phyloP scores from a whole-genome alignment of 805 yeast species.

The Scheffersomyces lignosus region DNA sequence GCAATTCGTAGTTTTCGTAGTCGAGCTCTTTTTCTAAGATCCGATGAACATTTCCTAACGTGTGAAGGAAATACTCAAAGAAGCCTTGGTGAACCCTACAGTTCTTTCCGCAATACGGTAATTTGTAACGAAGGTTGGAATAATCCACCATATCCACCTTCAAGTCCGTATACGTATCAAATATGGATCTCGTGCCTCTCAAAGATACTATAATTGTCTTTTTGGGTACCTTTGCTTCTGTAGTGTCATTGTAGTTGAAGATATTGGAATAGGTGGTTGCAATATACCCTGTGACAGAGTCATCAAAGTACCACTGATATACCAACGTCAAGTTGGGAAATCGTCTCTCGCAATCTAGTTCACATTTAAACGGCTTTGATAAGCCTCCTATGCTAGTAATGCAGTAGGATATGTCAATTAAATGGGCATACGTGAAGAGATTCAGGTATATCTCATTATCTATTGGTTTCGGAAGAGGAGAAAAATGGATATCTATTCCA shows the following conservation, averaged over 20 bases:
- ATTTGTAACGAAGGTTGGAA: conserved; percentile 16
- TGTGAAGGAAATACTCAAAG: conserved; percentile 26
- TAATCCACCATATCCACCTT: conserved; percentile 36
- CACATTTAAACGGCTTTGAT: conserved; percentile 40
- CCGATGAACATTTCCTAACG: conserved; percentile 24
- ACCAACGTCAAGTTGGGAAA: conserved; percentile 39
- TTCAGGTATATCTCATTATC: conserved; percentile 24
- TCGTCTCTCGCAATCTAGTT: conserved; percentile 29
- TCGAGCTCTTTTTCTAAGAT: conserved; percentile 17
- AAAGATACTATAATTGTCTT: conserved; percentile 34
- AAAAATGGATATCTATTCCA: not conserved
- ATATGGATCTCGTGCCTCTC: conserved; percentile 44
- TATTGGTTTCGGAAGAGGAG: conserved; percentile 15
- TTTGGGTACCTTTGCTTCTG: conserved; percentile 9
- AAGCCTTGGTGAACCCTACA: conserved; percentile 41
- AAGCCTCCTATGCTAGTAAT: conserved; percentile 29
- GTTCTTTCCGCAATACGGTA: conserved; percentile 28
- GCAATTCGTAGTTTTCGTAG: conserved; percentile 12
- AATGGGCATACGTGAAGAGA: conserved; percentile 39
- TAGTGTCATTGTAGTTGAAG: conserved; percentile 16
- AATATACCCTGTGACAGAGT: conserved; percentile 40
- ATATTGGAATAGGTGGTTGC: conserved; percentile 30
- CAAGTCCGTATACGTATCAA: conserved; percentile 40
- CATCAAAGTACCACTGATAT: conserved; percentile 42
- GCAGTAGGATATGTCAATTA: conserved; percentile 46